phyloP scores from a whole-genome alignment of 2,329 filamentous ascomycete species.

The Xylariaceae sp. region DNA sequence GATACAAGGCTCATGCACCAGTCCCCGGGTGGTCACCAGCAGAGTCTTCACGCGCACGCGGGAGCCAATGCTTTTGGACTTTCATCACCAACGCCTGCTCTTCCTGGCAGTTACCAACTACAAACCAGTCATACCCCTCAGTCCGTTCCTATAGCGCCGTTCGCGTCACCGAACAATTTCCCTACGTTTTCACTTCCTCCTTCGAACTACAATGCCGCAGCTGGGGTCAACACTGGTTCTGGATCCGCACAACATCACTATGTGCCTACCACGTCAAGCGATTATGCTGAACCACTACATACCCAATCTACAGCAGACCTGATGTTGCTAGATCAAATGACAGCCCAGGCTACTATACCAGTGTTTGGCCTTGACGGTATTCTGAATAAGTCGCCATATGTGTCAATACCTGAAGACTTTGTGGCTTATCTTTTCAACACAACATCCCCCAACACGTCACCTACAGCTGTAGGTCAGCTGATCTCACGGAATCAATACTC shows the following conservation, averaged over 20 bases:
- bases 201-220: constrained; percentile 48
- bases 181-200: constrained; percentile 59
- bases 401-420: constrained; percentile 79
- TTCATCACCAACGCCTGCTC: constrained; percentile 48
- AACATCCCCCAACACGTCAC: constrained; percentile 48
- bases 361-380: constrained; percentile 81
- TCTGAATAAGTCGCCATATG: constrained; percentile 75
- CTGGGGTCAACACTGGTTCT: constrained; percentile 33
- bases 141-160: constrained; percentile 39
- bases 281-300: constrained; percentile 43
- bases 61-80: constrained; percentile 47
- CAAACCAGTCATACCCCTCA: constrained; percentile 44
- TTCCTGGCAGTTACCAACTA: constrained; percentile 42
- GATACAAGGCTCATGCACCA: constrained; percentile 35
- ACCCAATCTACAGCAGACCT: constrained; percentile 46
- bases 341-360: constrained; percentile 65
- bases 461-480: constrained; percentile 45
- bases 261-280: constrained; percentile 36
- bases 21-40: constrained; percentile 40
- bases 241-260: constrained; percentile 36
- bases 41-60: constrained; percentile 44
- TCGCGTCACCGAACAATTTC: constrained; percentile 57
- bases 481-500: constrained; percentile 41
- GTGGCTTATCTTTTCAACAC: constrained; percentile 79
- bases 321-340: constrained; percentile 58